Percentiles rank a stretch among this genome's conserved stretches.
Evolutionary conservation across 2,329 filamentous ascomycete genomes (phyloP).

Genomic region (Beauveria asiatica): DNA sequence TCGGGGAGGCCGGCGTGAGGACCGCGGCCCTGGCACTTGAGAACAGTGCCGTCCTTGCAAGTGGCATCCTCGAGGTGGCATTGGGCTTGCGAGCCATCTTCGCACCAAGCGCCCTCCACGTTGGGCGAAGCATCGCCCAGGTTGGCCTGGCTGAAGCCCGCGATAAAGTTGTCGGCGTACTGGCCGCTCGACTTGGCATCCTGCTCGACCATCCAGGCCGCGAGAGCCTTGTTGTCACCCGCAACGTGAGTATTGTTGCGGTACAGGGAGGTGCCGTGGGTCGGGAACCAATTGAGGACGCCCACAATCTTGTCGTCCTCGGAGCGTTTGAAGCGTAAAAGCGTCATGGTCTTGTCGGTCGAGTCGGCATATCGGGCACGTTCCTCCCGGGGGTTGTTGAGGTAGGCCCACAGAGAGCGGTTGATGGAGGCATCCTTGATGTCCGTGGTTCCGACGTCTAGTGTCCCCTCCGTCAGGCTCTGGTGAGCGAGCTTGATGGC

Average conservation of each 20-base stretch:
- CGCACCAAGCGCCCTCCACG: constrained; percentile 77
- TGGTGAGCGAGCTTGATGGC: constrained; percentile 74
- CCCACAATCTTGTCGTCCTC: constrained; percentile 70
- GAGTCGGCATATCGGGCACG: constrained; percentile 54
- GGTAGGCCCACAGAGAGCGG: constrained; percentile 77
- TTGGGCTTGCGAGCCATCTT: constrained; percentile 67
- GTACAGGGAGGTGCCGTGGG: constrained; percentile 84
- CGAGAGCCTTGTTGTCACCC: constrained; percentile 95
- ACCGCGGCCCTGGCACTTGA: constrained; percentile 66
- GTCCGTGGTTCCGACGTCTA: constrained; percentile 26
- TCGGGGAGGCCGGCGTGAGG: constrained; percentile 60
- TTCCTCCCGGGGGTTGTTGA: constrained; percentile 73
- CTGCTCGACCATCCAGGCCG: constrained; percentile 75
- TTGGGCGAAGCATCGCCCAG: constrained; percentile 90
- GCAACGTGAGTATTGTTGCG: constrained; percentile 87
- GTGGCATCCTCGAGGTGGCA: constrained; percentile 78
- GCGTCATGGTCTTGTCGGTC: constrained; percentile 54
- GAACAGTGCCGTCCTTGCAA: constrained; percentile 60
- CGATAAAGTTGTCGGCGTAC: constrained; percentile 60
- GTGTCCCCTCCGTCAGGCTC: constrained; percentile 31
- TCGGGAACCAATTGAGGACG: constrained; percentile 82
- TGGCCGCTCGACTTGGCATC: constrained; percentile 44
- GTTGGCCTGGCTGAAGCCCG: constrained; percentile 85
- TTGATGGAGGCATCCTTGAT: constrained; percentile 77
- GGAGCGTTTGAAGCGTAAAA: constrained; percentile 67